phyloP scores from a whole-genome alignment of 306 rosid species.

The Vicia villosa region DNA sequence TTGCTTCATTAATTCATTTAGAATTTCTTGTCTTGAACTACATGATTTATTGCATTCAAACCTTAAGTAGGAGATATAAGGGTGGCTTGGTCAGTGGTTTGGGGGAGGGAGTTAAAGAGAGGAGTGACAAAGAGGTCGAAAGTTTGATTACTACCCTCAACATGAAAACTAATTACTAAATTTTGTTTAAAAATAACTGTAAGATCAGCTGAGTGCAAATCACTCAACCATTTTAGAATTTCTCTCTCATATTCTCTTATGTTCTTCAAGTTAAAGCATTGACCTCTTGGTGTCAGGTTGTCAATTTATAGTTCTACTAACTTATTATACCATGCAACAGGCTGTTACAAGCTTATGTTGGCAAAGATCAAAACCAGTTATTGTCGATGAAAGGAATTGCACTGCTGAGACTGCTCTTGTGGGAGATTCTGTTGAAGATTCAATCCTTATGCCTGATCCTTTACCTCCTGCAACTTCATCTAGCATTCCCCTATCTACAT shows the following conservation, averaged over 20 bases:
- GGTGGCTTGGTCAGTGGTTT: background rate
- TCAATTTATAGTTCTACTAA: slow-evolving; percentile 37
- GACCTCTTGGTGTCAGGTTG: slow-evolving; percentile 13
- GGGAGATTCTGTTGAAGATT: slow-evolving; percentile 90
- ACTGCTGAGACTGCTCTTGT: slow-evolving; percentile 78
- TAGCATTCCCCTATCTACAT: slow-evolving; percentile 56
- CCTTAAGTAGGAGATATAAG: background rate
- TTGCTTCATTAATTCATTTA: background rate
- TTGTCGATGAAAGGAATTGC: slow-evolving; percentile 79
- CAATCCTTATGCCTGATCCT: slow-evolving; percentile 99
- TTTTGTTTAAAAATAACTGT: background rate
- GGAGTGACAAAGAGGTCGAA: background rate
- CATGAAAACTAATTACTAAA: background rate
- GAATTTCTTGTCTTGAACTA: slow-evolving; percentile 23
- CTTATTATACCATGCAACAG: slow-evolving; percentile 55
- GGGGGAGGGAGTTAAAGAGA: background rate
- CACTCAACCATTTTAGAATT: slow-evolving; percentile 2
- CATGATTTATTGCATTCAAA: slow-evolving; percentile 21
- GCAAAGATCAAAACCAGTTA: slow-evolving; percentile 96
- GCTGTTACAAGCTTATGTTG: slow-evolving; percentile 96
- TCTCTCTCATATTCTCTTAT: background rate
- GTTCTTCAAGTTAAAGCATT: background rate
- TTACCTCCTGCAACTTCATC: slow-evolving; percentile 85
- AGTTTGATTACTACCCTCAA: background rate
- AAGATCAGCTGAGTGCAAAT: background rate